Base-by-base conservation (phyloP, 2,329 filamentous ascomycete genomes). In the Talaromyces sp. region DNA sequence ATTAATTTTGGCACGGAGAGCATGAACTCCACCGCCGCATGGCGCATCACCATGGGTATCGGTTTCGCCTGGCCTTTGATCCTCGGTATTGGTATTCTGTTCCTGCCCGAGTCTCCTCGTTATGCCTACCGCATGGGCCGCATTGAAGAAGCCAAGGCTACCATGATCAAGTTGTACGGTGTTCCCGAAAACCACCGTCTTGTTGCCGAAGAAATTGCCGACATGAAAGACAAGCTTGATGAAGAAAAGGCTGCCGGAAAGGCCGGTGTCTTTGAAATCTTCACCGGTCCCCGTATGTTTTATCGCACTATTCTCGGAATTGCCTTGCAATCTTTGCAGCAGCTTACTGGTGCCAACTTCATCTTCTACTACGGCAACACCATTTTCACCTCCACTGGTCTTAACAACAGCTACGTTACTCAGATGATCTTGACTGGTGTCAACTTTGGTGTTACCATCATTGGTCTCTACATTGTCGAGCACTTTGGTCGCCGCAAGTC, bases 391-490 rank as follows among this genome's bases (percentile, higher is more conserved):
- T 85, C 87, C 5, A 87, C 89, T 4, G 89, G 88, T 66, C 82
- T 92, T 56, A 75, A 83, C 1, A 88, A 92, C 74, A 85, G 86
- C 19, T 89, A 88, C 70, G 79, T 86, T 65, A 89, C 86, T 0
- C 87, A 89, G 72, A 86, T 91, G 73, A 90, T 91, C 66, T 81
- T 90, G 10, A 82, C 82, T 63, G 86, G 85, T 27, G 88, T 92
- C 71, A 92, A 92, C 73, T 88, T 92, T 37, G 82, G 79, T 67
- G 85, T 84, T 73, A 90, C 89, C 16, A 85, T 91, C 65, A 84
- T 83, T 56, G 89, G 88, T 64, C 81, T 92, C 4, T 92, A 87
- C 72, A 83, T 91, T 37, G 88, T 91, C 1, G 88, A 91, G 74
- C 85, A 84, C 69, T 89, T 83, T 66, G 89, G 89, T 52, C 87